Evolutionary conservation across 2,329 filamentous ascomycete species (phyloP).

Genomic region (Beauveria sp.): DNA sequence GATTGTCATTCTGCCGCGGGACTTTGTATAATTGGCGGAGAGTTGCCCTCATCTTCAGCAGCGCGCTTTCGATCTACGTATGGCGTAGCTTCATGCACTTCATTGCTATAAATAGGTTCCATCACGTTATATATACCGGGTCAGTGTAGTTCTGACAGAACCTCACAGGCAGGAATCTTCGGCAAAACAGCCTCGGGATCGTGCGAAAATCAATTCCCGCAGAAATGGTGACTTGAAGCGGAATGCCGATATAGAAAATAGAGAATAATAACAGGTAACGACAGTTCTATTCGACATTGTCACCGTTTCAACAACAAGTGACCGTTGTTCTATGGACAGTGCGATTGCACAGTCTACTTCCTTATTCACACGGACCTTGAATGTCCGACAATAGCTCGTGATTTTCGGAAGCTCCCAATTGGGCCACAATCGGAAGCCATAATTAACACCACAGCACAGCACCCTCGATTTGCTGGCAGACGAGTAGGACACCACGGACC

Average conservation of each 20-base stretch:
- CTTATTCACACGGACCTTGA: not conserved
- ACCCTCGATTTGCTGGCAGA: not conserved
- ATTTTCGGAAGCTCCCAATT: not conserved
- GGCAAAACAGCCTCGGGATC: too few species aligned
- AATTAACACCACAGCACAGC: not conserved
- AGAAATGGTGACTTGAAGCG: too few species aligned
- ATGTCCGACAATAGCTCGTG: conserved; percentile 1
- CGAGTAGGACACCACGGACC: not conserved
- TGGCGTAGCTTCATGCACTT: not conserved
- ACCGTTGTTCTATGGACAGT: not conserved
- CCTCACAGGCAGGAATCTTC: too few species aligned
- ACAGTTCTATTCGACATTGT: not conserved
- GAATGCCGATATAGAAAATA: too few species aligned
- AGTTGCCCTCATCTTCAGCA: not conserved
- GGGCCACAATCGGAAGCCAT: not conserved
- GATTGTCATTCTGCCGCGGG: not conserved
- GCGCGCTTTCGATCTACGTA: not conserved
- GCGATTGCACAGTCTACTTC: not conserved
- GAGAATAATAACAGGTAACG: too few species aligned
- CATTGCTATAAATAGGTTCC: not conserved
- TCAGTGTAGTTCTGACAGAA: too few species aligned
- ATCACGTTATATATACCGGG: not conserved
- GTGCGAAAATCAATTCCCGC: too few species aligned
- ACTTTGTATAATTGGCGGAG: not conserved
- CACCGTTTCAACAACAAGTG: not conserved